Evolutionary conservation across 257 asterid species (phyloP).

Genomic region (Leptodermis oblonga): DNA sequence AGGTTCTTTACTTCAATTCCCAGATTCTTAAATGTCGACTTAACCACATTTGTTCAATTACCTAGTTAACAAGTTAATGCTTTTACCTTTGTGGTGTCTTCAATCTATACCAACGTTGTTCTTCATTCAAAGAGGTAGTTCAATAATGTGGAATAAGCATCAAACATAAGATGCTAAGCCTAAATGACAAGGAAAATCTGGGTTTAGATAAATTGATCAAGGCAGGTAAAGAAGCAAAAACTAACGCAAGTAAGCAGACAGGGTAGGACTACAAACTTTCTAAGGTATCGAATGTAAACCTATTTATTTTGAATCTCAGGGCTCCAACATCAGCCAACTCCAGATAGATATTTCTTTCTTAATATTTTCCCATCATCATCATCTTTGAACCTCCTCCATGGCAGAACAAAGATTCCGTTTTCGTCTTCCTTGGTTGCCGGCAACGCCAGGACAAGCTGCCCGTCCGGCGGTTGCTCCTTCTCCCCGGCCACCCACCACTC

Average conservation of each 20-base stretch:
- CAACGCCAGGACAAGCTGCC: conserved; percentile 21
- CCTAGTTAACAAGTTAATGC: not conserved
- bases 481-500: conserved; percentile 25
- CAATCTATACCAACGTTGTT: not conserved
- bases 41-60: not conserved
- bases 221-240: conserved; percentile 22
- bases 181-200: conserved; percentile 12
- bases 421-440: conserved; percentile 44
- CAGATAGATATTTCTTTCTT: not conserved
- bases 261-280: conserved; percentile 5
- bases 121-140: not conserved
- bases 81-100: not conserved
- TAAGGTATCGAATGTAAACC: conserved; percentile 27
- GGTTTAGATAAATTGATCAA: conserved; percentile 12
- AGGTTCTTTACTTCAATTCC: conserved; percentile 24
- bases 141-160: not conserved
- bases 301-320: conserved; percentile 7
- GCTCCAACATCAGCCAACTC: not conserved
- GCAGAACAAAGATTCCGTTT: conserved; percentile 47
- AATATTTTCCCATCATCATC: not conserved
- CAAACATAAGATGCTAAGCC: conserved; percentile 17
- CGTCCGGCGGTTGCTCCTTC: conserved; percentile 37
- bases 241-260: conserved; percentile 6
- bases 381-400: conserved; percentile 28
- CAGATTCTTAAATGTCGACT: not conserved